Evolutionary conservation across 208 protist genomes (phyloP).

Genomic region (Acanthamoeba quina): DNA sequence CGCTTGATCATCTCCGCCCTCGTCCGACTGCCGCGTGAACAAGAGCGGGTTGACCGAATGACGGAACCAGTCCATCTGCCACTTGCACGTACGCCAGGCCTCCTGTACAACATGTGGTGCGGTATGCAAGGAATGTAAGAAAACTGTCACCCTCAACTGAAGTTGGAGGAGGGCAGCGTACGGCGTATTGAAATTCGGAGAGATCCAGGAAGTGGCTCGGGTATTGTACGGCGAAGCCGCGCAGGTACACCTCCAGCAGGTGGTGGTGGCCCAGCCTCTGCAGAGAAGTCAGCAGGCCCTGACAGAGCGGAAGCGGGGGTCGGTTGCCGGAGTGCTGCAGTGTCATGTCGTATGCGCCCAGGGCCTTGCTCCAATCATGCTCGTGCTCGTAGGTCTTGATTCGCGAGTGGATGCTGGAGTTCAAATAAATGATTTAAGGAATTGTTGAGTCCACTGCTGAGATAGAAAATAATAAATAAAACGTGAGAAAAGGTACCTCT

Average conservation of each 20-base stretch:
- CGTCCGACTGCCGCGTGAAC: constrained; percentile 7
- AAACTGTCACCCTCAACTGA: background rate
- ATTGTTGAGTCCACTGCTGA: background rate
- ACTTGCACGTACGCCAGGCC: constrained; percentile 77
- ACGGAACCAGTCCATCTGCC: constrained; percentile 73
- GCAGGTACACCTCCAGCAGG: constrained; percentile 68
- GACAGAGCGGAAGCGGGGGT: constrained; percentile 41
- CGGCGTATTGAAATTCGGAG: constrained; percentile 77
- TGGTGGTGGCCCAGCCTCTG: constrained; percentile 75
- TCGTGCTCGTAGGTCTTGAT: constrained; percentile 78
- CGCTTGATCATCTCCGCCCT: background rate
- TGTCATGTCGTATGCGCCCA: constrained; percentile 74
- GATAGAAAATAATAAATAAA: background rate
- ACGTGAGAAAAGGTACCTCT: constrained; percentile 21
- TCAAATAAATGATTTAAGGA: background rate
- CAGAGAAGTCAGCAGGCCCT: constrained; percentile 65
- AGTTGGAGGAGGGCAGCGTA: background rate
- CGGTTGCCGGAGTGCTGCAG: constrained; percentile 12
- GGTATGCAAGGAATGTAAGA: background rate
- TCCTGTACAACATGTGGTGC: background rate
- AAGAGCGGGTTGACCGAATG: constrained; percentile 38
- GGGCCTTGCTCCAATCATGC: constrained; percentile 60
- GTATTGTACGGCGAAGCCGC: constrained; percentile 52
- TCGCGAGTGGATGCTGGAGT: background rate
- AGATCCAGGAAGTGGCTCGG: constrained; percentile 52